These are phyloP conservation scores for Cytospora leucostoma DNA, from an alignment of 2,329 filamentous ascomycete genomes.

Conservation along the genomic window DNA sequence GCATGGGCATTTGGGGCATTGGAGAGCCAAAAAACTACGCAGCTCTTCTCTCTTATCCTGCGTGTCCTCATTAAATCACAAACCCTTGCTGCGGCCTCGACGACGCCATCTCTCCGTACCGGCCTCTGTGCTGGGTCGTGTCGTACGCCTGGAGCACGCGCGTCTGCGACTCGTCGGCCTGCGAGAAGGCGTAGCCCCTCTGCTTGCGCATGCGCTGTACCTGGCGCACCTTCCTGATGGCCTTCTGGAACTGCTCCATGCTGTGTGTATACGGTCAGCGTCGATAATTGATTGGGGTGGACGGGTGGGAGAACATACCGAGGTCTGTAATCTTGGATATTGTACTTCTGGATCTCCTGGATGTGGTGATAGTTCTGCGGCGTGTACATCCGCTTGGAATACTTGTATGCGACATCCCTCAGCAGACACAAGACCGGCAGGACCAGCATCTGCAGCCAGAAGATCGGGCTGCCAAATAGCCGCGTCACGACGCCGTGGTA, in stretches of 20 bases:
- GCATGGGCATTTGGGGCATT: no score
- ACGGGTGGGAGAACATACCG: constrained; percentile 58
- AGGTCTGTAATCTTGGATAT: constrained; percentile 97
- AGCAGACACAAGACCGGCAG: constrained; percentile 80
- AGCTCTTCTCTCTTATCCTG: not conserved
- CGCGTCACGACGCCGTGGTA: constrained; percentile 82
- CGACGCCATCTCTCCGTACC: constrained; percentile 90
- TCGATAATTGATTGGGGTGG: not conserved
- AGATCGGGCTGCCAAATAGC: constrained; percentile 78
- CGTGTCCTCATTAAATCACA: not conserved
- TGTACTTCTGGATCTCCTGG: constrained; percentile 99
- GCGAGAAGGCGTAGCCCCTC: constrained; percentile 95
- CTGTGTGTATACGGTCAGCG: constrained; percentile 44
- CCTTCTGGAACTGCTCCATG: constrained; percentile 99
- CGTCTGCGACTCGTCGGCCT: constrained; percentile 95
- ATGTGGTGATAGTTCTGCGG: constrained; percentile 97
- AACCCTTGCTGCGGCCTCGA: constrained; percentile 33
- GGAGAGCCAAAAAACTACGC: not conserved
- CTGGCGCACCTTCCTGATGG: constrained; percentile 95
- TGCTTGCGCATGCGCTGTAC: constrained; percentile 99
- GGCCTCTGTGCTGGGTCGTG: constrained; percentile 86
- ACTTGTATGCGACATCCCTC: constrained; percentile 95
- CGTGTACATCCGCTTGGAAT: constrained; percentile 94
- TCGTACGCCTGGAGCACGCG: constrained; percentile 96
- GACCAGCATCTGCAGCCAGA: constrained; percentile 87